Evolutionary conservation across 257 asterid species (phyloP), one percentile per base, ranked within the genome.

Genomic region (Dorcoceras hygrometricum): DNA sequence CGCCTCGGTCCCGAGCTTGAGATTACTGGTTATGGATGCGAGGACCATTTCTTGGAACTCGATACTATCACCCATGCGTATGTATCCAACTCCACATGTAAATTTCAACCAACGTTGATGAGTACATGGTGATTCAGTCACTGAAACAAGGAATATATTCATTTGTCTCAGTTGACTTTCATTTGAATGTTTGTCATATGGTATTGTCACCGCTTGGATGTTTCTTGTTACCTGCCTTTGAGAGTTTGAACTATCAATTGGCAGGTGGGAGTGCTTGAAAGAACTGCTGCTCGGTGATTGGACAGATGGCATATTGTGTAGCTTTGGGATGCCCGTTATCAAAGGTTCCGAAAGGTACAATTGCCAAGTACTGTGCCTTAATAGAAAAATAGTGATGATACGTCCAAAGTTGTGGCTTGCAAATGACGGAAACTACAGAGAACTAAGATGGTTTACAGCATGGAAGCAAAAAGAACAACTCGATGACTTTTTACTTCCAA

Each of bases 1-100:
- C 88, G 97, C 62, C 96, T 93, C 3, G 99, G 99, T 8, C 99
- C 99, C 6, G 99, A 93, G 80, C 99, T 93, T 36, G 99, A 93
- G 82, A 86, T 93, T 75, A 85, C 96, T 56, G 99, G 99, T 68
- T 90, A 93, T 84, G 99, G 96, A 75, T 93, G 99, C 71, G 95
- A 93, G 56, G 99, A 93, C 36, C 99, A 93, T 77, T 93, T 93
- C 73, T 66, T 88, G 76, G 97, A 93, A 72, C 95, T 90, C 57
- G 99, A 93, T 78, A 90, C 99, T 60, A 76, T 90, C 74, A 71
- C 83, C 69, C 96, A 93, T 72, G 92, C 96, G 97, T 90, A 88
- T 75, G 96, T 46, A 25, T 57, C 23, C 39, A 24, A 59, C 65
- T 68, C 23, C 51, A 9, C 36, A 23, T 61, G 14, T 34, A 34